These are phyloP conservation scores for Tetraselmis chui DNA, from an alignment of 139 green algal genomes.

Conservation along the genomic window DNA sequence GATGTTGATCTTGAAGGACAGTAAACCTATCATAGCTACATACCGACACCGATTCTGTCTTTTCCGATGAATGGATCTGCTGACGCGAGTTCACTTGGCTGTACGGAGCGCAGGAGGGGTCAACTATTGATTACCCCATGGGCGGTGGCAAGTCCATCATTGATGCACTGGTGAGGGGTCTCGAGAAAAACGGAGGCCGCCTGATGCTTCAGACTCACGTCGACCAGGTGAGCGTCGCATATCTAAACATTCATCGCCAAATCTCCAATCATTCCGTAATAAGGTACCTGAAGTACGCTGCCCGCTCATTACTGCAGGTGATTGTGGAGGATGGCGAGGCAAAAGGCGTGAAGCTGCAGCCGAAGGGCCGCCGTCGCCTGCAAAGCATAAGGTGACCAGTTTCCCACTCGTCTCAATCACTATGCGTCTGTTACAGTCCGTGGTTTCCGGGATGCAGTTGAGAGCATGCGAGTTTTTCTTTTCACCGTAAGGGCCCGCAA, in stretches of 20 bases:
- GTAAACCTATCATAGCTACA: too few species aligned
- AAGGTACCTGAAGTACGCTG: too few species aligned
- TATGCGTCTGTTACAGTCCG: background rate
- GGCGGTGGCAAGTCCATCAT: constrained; percentile 53
- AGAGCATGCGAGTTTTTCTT: too few species aligned
- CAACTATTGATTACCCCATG: constrained; percentile 57
- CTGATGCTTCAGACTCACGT: constrained; percentile 59
- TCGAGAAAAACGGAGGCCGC: constrained; percentile 62
- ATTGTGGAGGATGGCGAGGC: constrained; percentile 49
- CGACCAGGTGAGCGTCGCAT: constrained; percentile 43
- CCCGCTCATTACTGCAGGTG: constrained; percentile 22
- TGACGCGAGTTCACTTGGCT: too few species aligned
- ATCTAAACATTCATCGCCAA: too few species aligned
- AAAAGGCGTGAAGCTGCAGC: constrained; percentile 43
- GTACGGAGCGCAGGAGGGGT: constrained; percentile 9
- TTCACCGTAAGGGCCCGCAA: constrained; percentile 36
- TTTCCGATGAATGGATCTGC: too few species aligned
- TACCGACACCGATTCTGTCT: too few species aligned
- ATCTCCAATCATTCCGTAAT: too few species aligned
- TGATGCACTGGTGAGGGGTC: constrained; percentile 60
- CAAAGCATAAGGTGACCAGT: background rate
- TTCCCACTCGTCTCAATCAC: background rate
- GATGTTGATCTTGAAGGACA: too few species aligned
- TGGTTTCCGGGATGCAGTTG: background rate
- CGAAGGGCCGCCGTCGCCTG: background rate